These are phyloP conservation scores for Coemansia umbellata DNA, from an alignment of 192 early-diverging fungal species.

Conservation along the genomic window DNA sequence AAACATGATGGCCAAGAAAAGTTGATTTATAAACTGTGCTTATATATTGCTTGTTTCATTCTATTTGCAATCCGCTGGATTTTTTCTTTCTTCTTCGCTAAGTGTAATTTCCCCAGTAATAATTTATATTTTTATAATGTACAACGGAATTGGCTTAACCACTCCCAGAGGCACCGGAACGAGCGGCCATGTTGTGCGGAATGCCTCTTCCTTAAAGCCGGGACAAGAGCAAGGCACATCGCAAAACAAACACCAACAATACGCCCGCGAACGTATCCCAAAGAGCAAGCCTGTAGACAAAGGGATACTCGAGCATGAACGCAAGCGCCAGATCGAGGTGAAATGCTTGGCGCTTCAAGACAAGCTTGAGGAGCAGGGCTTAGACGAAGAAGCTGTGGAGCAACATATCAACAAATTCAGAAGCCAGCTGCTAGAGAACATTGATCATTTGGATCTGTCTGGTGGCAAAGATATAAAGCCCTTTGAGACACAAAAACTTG, in stretches of 20 bases:
- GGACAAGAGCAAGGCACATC: constrained; percentile 54
- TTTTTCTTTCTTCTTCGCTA: no score
- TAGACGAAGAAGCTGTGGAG: constrained; percentile 65
- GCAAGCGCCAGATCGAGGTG: constrained; percentile 84
- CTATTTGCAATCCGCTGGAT: no score
- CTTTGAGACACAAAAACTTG: constrained; percentile 67
- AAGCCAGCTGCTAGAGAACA: constrained; percentile 52
- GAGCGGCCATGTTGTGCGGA: constrained; percentile 94
- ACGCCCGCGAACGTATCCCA: constrained; percentile 44
- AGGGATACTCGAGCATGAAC: constrained; percentile 75
- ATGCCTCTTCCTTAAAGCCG: constrained; percentile 68
- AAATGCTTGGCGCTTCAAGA: constrained; percentile 78
- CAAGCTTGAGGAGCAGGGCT: constrained; percentile 72
- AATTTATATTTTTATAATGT: constrained; percentile 54
- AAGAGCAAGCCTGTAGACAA: constrained; percentile 34
- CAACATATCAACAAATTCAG: constrained; percentile 60
- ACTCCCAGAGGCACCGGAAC: constrained; percentile 86
- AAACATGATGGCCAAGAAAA: no score
- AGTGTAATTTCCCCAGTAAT: no score
- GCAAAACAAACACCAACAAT: neutral
- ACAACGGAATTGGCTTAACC: constrained; percentile 77
- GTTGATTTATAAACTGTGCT: no score
- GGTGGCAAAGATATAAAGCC: constrained; percentile 30
- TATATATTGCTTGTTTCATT: no score
- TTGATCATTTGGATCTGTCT: constrained; percentile 31